A percentile compares a stretch with the other conserved stretches of the same genome.
phyloP scores from a whole-genome alignment of 192 early-diverging fungal species.

The Mortierella claussenii region DNA sequence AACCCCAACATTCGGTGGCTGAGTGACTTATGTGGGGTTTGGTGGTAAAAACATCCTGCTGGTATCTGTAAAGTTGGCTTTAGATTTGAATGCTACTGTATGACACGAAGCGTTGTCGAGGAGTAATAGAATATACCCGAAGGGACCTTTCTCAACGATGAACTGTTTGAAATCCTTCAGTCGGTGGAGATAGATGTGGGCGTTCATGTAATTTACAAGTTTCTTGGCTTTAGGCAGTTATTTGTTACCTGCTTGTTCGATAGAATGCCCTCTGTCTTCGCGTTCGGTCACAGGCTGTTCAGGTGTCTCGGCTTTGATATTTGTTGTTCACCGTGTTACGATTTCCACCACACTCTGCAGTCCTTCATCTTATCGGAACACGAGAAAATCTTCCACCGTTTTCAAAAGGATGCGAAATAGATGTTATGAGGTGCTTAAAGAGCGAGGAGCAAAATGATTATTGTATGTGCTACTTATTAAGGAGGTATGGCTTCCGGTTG shows the following conservation, averaged over 20 bases:
- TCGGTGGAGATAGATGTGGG: not conserved
- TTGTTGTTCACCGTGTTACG: too few species aligned
- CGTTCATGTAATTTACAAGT: constrained; percentile 14
- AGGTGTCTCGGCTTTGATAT: too few species aligned
- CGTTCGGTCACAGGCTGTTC: not conserved
- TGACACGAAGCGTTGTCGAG: constrained; percentile 11
- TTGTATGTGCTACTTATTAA: constrained; percentile 7
- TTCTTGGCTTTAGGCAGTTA: constrained; percentile 4
- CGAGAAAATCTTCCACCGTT: too few species aligned
- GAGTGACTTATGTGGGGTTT: constrained; percentile 2
- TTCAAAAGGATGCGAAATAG: too few species aligned
- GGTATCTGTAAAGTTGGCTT: not conserved
- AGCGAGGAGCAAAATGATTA: too few species aligned
- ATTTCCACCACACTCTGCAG: too few species aligned
- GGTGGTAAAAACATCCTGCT: not conserved
- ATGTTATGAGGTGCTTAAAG: too few species aligned
- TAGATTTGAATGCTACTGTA: not conserved
- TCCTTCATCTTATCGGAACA: too few species aligned
- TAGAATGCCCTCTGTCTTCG: too few species aligned
- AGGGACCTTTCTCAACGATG: constrained; percentile 2
- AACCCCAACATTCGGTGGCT: constrained; percentile 1
- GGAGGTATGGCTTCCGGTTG: constrained; percentile 10
- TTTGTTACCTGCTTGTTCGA: too few species aligned
- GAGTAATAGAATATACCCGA: not conserved
- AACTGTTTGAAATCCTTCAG: not conserved